Conservation (phyloP, 2,329 filamentous ascomycete genomes). For the Venturia aucupariae region DNA sequence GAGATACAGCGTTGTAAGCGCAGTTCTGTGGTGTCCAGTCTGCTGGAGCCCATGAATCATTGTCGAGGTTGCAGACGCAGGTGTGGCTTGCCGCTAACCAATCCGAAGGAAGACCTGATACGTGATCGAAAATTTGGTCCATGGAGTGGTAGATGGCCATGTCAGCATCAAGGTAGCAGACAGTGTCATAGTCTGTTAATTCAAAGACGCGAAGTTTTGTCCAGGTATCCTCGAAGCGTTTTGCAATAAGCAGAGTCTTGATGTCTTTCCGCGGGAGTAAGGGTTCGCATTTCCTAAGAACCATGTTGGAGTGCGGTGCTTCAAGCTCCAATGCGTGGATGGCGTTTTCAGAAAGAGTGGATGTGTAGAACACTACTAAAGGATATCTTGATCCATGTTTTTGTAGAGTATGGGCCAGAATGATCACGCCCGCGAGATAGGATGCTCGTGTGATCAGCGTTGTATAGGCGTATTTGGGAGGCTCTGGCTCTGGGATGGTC, state of each 20-base stretch:
- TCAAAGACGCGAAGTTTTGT: constrained; percentile 48
- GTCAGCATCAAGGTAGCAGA: constrained; percentile 46
- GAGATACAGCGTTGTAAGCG: constrained; percentile 35
- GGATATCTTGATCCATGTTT: constrained; percentile 38
- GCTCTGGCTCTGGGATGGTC: background rate
- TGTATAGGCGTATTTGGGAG: constrained; percentile 32
- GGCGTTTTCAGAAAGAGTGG: constrained; percentile 31
- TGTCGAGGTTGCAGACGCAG: constrained; percentile 45
- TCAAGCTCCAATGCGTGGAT: constrained; percentile 35
- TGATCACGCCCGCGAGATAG: constrained; percentile 43
- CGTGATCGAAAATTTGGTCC: constrained; percentile 36
- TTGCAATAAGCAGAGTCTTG: constrained; percentile 36
- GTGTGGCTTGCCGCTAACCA: constrained; percentile 42
- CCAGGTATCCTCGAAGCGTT: constrained; percentile 46
- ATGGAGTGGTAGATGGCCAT: constrained; percentile 39
- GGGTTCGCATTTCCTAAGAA: constrained; percentile 31
- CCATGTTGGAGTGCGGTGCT: constrained; percentile 32
- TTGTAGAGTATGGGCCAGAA: constrained; percentile 41
- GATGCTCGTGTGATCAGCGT: constrained; percentile 43
- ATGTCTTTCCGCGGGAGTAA: constrained; percentile 30
- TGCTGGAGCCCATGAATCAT: constrained; percentile 41
- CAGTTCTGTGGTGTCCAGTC: constrained; percentile 42
- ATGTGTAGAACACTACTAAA: constrained; percentile 42
- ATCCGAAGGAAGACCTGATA: constrained; percentile 27
- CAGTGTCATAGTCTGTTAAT: constrained; percentile 29